Evolutionary conservation across 306 rosid species (phyloP).

Genomic region (Glycine soja): DNA sequence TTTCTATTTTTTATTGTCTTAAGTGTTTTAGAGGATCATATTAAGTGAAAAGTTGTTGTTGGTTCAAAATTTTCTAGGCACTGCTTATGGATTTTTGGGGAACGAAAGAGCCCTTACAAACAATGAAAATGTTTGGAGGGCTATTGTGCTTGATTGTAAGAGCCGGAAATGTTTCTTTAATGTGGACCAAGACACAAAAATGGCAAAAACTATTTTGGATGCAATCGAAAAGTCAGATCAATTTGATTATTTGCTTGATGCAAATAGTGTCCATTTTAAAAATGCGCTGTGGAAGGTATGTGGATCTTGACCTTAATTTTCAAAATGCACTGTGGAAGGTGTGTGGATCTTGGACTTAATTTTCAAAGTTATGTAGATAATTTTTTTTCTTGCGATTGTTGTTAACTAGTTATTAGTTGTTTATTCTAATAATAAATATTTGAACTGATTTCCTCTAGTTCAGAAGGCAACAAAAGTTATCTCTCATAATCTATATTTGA

Average conservation of each 20-base stretch:
- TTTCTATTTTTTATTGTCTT: not conserved
- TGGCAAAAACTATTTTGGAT: slow-evolving; percentile 61
- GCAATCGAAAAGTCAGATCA: slow-evolving; percentile 56
- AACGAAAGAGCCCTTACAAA: slow-evolving; percentile 49
- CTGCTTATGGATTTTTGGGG: slow-evolving; percentile 75
- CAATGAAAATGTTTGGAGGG: slow-evolving; percentile 60
- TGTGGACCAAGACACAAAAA: slow-evolving; percentile 58
- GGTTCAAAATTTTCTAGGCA: slow-evolving; percentile 51
- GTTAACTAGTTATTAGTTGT: not conserved
- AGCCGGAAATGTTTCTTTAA: slow-evolving; percentile 60
- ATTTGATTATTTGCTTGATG: slow-evolving; percentile 64
- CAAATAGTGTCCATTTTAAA: slow-evolving; percentile 61
- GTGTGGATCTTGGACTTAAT: not conserved
- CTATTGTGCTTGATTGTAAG: slow-evolving; percentile 62
- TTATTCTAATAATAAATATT: too few species aligned
- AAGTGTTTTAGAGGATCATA: not conserved
- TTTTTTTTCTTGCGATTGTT: too few species aligned
- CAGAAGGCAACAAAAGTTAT: too few species aligned
- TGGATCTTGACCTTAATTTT: not conserved
- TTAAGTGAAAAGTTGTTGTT: not conserved
- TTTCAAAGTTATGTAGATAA: not conserved
- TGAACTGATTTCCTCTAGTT: too few species aligned
- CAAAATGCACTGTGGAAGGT: slow-evolving; percentile 72
- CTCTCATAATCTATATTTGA: too few species aligned
- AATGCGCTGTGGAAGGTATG: slow-evolving; percentile 72